phyloP scores from a whole-genome alignment of 768 basidiomycete genomes.

The Lactarius psammicola region DNA sequence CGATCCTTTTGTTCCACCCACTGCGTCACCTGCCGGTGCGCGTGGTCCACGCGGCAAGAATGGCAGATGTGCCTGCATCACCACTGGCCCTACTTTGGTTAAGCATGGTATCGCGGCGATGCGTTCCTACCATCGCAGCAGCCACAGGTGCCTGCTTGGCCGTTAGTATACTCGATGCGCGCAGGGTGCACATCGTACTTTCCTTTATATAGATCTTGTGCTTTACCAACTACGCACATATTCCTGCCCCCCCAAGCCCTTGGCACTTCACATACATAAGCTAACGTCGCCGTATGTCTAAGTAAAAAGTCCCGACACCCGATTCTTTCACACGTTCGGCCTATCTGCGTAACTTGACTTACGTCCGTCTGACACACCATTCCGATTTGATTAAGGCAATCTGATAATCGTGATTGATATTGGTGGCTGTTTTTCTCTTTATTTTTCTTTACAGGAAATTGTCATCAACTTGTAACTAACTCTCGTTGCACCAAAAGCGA shows the following conservation, averaged over 20 bases:
- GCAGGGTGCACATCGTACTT: neutral
- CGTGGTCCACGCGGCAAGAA: neutral
- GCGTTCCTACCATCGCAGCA: neutral
- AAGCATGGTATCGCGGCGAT: neutral
- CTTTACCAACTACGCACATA: neutral
- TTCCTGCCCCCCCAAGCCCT: neutral
- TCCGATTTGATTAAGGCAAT: neutral
- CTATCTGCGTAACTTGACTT: neutral
- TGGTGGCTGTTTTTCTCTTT: neutral
- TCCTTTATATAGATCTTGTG: neutral
- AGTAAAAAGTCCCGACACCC: neutral
- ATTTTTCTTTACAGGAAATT: too few species aligned
- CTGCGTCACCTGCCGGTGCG: neutral
- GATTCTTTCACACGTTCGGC: neutral
- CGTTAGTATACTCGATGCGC: neutral
- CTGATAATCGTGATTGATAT: neutral
- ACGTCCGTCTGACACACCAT: neutral
- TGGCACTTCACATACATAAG: neutral
- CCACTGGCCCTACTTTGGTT: neutral
- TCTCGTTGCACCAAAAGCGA: neutral
- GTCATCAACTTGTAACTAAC: neutral
- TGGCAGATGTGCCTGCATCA: neutral
- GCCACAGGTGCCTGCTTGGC: neutral
- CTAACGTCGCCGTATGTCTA: neutral
- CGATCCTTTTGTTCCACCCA: neutral